Base-by-base conservation (phyloP, 2,329 filamentous ascomycete species). In the Aspergillus sclerotialis region DNA sequence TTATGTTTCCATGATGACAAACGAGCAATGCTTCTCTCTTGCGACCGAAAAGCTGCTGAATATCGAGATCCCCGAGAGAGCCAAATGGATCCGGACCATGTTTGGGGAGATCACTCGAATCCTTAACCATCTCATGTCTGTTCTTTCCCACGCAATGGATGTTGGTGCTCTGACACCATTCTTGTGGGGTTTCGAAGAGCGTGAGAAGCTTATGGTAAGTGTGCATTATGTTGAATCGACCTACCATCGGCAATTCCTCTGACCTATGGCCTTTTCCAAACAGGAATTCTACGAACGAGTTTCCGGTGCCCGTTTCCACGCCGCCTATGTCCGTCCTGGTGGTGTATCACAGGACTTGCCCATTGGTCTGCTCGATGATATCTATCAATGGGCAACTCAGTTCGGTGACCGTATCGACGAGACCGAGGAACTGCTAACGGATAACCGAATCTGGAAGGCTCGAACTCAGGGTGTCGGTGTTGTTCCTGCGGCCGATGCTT, bases 1-100 rank as follows among this genome's bases (percentile, higher is more conserved):
- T 68, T 98, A 98, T 66, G 89, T 95, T 52, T 95, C 88, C 56
- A 98, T 98, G 93, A 98, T 98, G 92, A 98, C 92, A 56, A 98
- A 98, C 67, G 92, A 98, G 75, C 92, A 98, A 69, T 94, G 88
- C 60, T 98, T 87, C 67, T 80, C 88, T 24, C 76, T 98, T 48
- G 92, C 88, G 13, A 90, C 96, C 36, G 92, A 98, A 76, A 98
- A 98, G 75, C 76, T 98, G 41, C 73, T 98, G 55, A 98, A 98
- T 65, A 74, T 98, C 47, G 93, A 98, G 63, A 85, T 98, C 45
- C 92, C 92, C 15, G 84, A 92, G 46, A 77, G 92, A 57, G 92
- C 92, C 53, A 96, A 98, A 72, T 98, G 82, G 72, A 98, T 98
- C 60, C 79, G 92, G 48, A 96, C 90, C 21, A 0, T 98, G 70